Conservation (phyloP, 2,329 filamentous ascomycete species). For the Hymenotorrendiella dingleyae region DNA sequence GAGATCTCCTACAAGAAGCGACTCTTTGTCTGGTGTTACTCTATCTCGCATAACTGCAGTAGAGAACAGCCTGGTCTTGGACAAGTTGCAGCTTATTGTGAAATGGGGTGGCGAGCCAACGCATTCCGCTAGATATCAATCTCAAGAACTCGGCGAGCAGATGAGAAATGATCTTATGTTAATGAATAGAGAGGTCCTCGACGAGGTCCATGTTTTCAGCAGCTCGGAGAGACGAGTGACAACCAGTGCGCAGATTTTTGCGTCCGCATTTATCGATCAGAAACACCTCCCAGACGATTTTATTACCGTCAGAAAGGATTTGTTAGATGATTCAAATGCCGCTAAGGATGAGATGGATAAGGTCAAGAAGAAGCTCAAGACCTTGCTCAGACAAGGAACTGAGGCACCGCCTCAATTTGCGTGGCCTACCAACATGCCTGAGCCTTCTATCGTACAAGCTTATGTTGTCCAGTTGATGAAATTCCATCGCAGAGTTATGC, state of each 20-base stretch:
- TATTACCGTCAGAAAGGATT: slow-evolving; percentile 86
- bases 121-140: slow-evolving; percentile 92
- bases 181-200: slow-evolving; percentile 85
- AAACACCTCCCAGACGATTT: slow-evolving; percentile 81
- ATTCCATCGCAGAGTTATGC: slow-evolving; percentile 92
- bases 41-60: slow-evolving; percentile 91
- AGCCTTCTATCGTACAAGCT: slow-evolving; percentile 87
- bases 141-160: slow-evolving; percentile 89
- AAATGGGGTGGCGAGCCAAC: slow-evolving; percentile 99
- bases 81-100: slow-evolving; percentile 95
- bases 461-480: slow-evolving; percentile 96
- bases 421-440: slow-evolving; percentile 94
- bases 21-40: slow-evolving; percentile 84
- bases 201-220: slow-evolving; percentile 91
- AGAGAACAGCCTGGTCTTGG: slow-evolving; percentile 86
- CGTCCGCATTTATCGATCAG: slow-evolving; percentile 78
- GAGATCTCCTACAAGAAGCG: slow-evolving; percentile 58
- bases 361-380: slow-evolving; percentile 98
- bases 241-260: slow-evolving; percentile 95
- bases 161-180: slow-evolving; percentile 93
- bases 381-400: slow-evolving; percentile 83
- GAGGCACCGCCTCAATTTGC: slow-evolving; percentile 92
- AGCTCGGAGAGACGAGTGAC: slow-evolving; percentile 93
- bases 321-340: slow-evolving; percentile 94
- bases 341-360: slow-evolving; percentile 99